Evolutionary conservation across 768 basidiomycete species (phyloP).

Genomic region (Leucocoprinus birnbaumii): DNA sequence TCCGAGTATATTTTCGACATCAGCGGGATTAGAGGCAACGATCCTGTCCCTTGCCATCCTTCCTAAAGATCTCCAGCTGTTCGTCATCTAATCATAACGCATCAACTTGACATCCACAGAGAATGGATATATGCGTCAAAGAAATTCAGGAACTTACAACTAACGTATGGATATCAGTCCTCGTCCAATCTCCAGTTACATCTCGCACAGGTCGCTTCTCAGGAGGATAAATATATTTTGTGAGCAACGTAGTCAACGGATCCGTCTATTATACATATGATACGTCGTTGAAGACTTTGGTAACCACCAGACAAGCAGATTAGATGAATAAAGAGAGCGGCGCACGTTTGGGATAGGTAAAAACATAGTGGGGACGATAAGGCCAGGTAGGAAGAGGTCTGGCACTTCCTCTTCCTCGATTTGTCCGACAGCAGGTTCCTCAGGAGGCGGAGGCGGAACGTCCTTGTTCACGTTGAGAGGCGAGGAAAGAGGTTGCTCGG

Average conservation of each 20-base stretch:
- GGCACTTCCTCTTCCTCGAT: constrained; percentile 49
- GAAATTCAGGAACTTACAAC: constrained; percentile 54
- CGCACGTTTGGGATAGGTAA: constrained; percentile 89
- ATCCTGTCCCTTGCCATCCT: constrained; percentile 80
- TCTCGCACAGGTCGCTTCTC: constrained; percentile 75
- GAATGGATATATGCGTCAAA: constrained; percentile 9
- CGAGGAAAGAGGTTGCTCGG: constrained; percentile 17
- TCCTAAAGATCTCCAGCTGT: constrained; percentile 85
- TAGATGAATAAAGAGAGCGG: constrained; percentile 39
- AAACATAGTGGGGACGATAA: constrained; percentile 76
- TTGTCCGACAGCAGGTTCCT: constrained; percentile 12
- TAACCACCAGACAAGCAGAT: constrained; percentile 62
- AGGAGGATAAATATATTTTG: constrained; percentile 79
- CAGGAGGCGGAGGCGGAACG: constrained; percentile 40
- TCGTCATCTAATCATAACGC: constrained; percentile 61
- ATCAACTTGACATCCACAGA: constrained; percentile 17
- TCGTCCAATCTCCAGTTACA: constrained; percentile 69
- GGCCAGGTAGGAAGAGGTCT: constrained; percentile 63
- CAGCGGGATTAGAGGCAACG: constrained; percentile 66
- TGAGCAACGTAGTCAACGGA: constrained; percentile 75
- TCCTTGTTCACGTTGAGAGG: constrained; percentile 49
- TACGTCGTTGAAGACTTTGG: constrained; percentile 45
- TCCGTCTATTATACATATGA: constrained; percentile 66
- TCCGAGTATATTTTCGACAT: constrained; percentile 59
- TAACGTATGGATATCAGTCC: constrained; percentile 70